Evolutionary conservation across 768 basidiomycete genomes (phyloP), one percentile per base, ranked within the genome.

Genomic region (Scleroderma citrinum): DNA sequence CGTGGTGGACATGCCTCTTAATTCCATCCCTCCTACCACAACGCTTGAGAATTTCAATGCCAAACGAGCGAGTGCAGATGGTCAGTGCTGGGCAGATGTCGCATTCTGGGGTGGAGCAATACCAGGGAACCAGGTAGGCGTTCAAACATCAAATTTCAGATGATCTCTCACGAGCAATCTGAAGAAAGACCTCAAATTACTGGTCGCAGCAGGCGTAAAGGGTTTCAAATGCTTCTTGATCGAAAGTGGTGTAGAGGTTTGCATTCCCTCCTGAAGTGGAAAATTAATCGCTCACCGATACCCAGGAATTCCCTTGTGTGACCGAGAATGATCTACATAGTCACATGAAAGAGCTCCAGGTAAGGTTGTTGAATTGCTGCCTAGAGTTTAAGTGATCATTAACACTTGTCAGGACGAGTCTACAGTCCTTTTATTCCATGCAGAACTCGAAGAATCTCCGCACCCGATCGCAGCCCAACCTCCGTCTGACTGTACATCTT

Each of bases 141-240:
- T 36, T 32, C 26, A 32, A 13, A 38, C 35, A 42, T 39, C 48
- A 17, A 19, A 11, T 17, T 12, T 39, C 39, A 19, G 20, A 26
- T 13, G 20, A 6, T 13, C 17, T 14, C 39, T 41, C 38, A 49
- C 31, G n/a, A 11, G 24, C 39, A 14, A 47, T 42, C 37, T 38
- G 19, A 54, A 94, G 91, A 63, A 66, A 37, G 76, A 94, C 57
- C 76, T 99, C 38, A 75, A 74, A 49, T 81, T 85, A n/a, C 73
- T 98, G 37, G 71, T 94, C 13, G 63, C 77, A 26, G 78, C 80
- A 29, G 94, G 96, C 6, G 87, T 96, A 26, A 88, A 85, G 69
- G 95, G 95, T 0, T 97, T 97, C 76, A 97, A 98, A 65, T 96
- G 93, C 63, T 98, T 97, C 67, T 70, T 97, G 56, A 93, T 94